A percentile compares a stretch with the other conserved stretches of the same genome.
These are phyloP conservation scores for Luzula sylvatica DNA, from an alignment of 176 grass and related monocot genomes.

Conservation along the genomic window DNA sequence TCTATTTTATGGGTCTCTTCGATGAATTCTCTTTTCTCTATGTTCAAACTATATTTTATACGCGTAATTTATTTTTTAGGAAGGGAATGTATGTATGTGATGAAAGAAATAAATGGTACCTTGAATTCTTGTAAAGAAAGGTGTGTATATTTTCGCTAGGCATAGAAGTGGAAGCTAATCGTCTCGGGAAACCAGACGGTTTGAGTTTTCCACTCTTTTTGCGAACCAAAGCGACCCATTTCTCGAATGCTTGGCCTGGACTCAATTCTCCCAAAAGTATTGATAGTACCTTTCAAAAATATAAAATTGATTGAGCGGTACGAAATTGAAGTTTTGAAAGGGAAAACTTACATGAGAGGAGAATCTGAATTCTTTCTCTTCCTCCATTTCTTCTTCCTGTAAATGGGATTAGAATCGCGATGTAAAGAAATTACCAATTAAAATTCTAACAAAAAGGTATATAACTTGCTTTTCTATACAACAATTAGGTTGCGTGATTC, in stretches of 20 bases:
- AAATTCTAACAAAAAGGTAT: not conserved
- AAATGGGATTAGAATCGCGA: slow-evolving; percentile 16
- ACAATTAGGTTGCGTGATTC: no score
- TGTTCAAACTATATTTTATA: not conserved
- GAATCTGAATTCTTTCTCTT: slow-evolving; percentile 38
- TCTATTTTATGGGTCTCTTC: slow-evolving; percentile 20
- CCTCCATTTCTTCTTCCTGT: slow-evolving; percentile 38
- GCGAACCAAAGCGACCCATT: slow-evolving; percentile 81
- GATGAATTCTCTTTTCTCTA: not conserved
- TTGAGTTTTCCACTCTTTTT: slow-evolving; percentile 49
- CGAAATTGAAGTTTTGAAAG: no score
- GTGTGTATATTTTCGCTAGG: slow-evolving; percentile 50
- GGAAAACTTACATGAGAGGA: slow-evolving; percentile 52
- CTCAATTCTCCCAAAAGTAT: slow-evolving; percentile 55
- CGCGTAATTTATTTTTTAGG: not conserved
- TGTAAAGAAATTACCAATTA: not conserved
- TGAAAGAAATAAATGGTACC: slow-evolving; percentile 25
- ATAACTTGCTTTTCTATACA: not conserved
- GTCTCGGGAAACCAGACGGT: slow-evolving; percentile 65
- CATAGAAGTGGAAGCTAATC: slow-evolving; percentile 36
- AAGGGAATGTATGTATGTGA: not conserved
- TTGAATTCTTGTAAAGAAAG: slow-evolving; percentile 31
- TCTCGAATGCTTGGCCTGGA: slow-evolving; percentile 56
- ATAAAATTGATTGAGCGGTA: slow-evolving; percentile 8
- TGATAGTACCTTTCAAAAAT: slow-evolving; percentile 57